Evolutionary conservation across 192 early-diverging fungal genomes (phyloP), one percentile per base, ranked within the genome.

Genomic region (Glomus cerebriforme): DNA sequence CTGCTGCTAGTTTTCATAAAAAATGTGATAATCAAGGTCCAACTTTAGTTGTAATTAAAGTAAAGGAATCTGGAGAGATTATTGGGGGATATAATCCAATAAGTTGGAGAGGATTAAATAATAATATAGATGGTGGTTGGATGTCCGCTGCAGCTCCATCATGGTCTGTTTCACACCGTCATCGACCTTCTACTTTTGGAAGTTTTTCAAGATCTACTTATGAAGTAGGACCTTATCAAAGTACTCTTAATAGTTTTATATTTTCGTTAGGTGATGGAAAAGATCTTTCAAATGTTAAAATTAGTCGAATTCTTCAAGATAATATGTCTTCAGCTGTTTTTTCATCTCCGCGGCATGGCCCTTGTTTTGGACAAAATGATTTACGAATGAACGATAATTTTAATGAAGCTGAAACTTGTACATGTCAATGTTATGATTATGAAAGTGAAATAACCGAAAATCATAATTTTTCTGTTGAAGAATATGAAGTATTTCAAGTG

Each of bases 401-500:
- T 67, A 67, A 67, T 7, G 27, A 29, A 19, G n/a, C 71, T 10
- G 71, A n/a, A 9, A 73, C 39, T 13, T 73, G 71, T 54, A 58
- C 71, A 26, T 73, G 45, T 58, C 45, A 73, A 73, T 73, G 71
- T 27, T 58, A 31, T 19, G 39, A 45, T 26, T 73, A 73, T 58
- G 71, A 73, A 54, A 73, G 24, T 49, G 71, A 73, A 73, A 73
- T 73, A 49, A 31, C 26, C 32, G 71, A 73, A 8, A 26, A 9
- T 27, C 45, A 45, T 26, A 58, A 24, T 58, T 73, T 73, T 49
- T 47, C 71, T 4, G 71, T 73, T 58, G 71, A 73, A 58, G 71
- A 73, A 58, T 73, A 54, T 73, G 71, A 73, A 73, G 71, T 73
- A 31, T 73, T 73, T 73, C 71, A 73, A 27, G 49, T 73, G 32